phyloP scores from a whole-genome alignment of 345 rosid species.

The Lumnitzera littorea region DNA sequence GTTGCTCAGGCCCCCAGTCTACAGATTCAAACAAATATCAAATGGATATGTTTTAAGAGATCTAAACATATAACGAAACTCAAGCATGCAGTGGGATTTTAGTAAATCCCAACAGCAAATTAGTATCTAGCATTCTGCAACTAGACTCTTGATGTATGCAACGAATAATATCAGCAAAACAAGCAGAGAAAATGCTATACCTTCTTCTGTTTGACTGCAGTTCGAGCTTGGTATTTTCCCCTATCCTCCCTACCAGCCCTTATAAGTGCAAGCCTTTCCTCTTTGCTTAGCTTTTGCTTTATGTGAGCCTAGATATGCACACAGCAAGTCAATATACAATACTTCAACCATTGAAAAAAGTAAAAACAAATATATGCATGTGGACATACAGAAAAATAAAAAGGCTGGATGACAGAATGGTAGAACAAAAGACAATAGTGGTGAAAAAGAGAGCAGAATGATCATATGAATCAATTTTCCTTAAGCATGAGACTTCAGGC shows the following conservation, averaged over 20 bases:
- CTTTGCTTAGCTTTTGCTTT: constrained; percentile 64
- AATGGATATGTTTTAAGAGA: background rate
- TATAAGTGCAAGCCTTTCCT: constrained; percentile 68
- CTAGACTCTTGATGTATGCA: too few relatives aligned
- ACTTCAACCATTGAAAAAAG: background rate
- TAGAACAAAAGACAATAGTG: too few relatives aligned
- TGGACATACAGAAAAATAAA: too few relatives aligned
- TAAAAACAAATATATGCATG: background rate
- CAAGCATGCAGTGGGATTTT: too few relatives aligned
- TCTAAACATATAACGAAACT: too few relatives aligned
- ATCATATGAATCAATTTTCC: too few relatives aligned
- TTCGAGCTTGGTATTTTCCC: constrained; percentile 56
- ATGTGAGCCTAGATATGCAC: constrained; percentile 63
- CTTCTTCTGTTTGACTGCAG: constrained; percentile 84
- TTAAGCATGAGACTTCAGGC: too few relatives aligned
- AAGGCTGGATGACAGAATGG: too few relatives aligned
- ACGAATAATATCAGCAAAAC: too few relatives aligned
- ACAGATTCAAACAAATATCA: constrained; percentile 5
- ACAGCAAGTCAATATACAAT: background rate
- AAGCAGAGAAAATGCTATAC: constrained; percentile 18
- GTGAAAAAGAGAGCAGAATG: too few relatives aligned
- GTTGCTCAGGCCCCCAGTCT: constrained; percentile 83
- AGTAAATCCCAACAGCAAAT: too few relatives aligned
- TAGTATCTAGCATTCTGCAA: too few relatives aligned
- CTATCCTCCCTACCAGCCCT: constrained; percentile 88